These are phyloP conservation scores for Coix lacrymajobi DNA, from an alignment of 176 grass and related monocot genomes.

Conservation along the genomic window DNA sequence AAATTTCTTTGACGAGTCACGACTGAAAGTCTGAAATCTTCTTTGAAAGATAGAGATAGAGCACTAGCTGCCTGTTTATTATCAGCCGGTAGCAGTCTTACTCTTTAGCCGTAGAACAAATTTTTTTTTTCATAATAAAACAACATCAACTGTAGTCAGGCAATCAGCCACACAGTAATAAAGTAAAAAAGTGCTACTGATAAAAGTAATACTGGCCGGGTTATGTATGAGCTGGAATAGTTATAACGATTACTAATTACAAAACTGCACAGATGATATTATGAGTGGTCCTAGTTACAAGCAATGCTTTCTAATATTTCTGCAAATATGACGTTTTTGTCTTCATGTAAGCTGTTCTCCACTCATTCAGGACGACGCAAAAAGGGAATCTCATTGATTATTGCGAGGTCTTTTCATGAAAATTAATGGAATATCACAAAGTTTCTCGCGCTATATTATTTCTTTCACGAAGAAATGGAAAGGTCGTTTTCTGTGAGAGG, in stretches of 20 bases:
- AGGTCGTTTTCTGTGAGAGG: background rate
- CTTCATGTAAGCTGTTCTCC: background rate
- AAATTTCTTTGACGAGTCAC: background rate
- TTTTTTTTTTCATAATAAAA: too few relatives aligned
- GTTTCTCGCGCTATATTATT: background rate
- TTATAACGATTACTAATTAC: background rate
- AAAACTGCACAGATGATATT: background rate
- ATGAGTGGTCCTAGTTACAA: background rate
- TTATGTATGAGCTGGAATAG: background rate
- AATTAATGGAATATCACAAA: background rate
- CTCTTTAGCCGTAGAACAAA: too few relatives aligned
- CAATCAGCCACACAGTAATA: too few relatives aligned
- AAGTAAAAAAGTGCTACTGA: background rate
- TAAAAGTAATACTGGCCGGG: background rate
- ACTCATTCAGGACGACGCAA: background rate
- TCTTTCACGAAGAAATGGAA: background rate
- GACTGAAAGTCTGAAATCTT: background rate
- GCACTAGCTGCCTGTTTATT: too few relatives aligned
- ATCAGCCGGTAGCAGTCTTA: too few relatives aligned
- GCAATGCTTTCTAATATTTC: background rate
- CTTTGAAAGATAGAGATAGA: background rate
- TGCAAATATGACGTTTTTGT: constrained; percentile 10
- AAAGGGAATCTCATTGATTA: constrained; percentile 31
- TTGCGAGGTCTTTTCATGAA: background rate
- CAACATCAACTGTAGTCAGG: too few relatives aligned